Evolutionary conservation across 306 rosid genomes (phyloP), one percentile per base, ranked within the genome.

Genomic region (Carpinus viminea): DNA sequence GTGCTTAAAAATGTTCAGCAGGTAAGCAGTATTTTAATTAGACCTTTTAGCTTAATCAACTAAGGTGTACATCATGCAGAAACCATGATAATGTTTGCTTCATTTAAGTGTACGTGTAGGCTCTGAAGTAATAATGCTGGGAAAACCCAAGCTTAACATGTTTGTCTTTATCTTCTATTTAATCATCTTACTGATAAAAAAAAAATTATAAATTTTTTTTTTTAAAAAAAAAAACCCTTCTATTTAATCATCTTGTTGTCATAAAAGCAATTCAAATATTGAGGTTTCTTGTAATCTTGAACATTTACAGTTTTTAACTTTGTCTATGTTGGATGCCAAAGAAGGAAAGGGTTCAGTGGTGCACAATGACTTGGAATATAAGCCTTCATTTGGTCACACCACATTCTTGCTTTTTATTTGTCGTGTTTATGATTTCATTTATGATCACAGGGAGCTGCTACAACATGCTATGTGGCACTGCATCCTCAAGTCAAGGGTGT

Each of bases 391-490:
- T 13, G 17, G 3, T 3, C 21, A 36, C 20, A 3, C 50, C 26
- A 68, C 3, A 50, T 36, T 48, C 64, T 46, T 45, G 31, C 53
- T 77, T 75, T 61, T 53, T 50, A 18, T 5, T 38, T 16, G 55
- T 20, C 69, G 47, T 85, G 73, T 55, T 77, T 62, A 52, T 70
- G 48, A 26, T 66, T 76, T 73, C 12, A 54, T 62, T 56, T 51
- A 38, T 75, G 69, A 62, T 70, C 82, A 11, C 43, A 94, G 97
- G 97, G 97, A 75, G 95, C 97, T 66, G 94, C 97, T 56, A 94
- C 98, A 81, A 88, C 91, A 13, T 92, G 97, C 81, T 92, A 94
- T 76, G 88, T 85, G 57, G 95, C 98, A 60, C 72, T 94, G 83
- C 84, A 94, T 55, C 95, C 92, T 21, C 82, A 91, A 73, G 90